phyloP scores from a whole-genome alignment of 257 asterid genomes.

The Forsythia suspensa region DNA sequence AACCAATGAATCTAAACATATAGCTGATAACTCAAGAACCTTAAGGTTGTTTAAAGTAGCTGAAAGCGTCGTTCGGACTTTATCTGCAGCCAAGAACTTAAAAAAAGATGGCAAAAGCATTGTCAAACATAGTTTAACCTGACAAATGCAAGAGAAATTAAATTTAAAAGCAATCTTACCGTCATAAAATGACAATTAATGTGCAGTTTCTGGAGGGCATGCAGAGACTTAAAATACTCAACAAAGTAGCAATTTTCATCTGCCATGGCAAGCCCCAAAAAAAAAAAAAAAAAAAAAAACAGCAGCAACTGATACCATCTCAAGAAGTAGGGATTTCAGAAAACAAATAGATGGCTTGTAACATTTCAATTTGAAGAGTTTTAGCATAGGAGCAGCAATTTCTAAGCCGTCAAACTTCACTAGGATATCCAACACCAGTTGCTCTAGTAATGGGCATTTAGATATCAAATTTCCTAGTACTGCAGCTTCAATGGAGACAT shows the following conservation, averaged over 20 bases:
- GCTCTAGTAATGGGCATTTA: not conserved
- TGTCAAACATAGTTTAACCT: too few species aligned
- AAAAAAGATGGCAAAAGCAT: not conserved
- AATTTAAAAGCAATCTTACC: not conserved
- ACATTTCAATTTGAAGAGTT: not conserved
- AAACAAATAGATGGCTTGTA: not conserved
- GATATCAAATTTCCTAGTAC: not conserved
- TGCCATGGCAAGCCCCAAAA: too few species aligned
- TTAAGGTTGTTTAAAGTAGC: not conserved
- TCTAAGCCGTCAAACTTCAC: not conserved
- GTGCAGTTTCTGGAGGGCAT: not conserved
- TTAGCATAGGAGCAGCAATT: constrained; percentile 15
- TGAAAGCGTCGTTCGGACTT: not conserved
- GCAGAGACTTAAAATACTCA: not conserved
- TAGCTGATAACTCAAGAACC: too few species aligned
- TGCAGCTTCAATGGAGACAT: not conserved
- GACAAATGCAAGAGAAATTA: not conserved
- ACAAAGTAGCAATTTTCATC: not conserved
- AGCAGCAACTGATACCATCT: not conserved
- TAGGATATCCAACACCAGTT: not conserved
- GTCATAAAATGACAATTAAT: too few species aligned
- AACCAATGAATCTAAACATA: not conserved
- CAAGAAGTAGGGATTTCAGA: not conserved
- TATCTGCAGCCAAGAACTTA: not conserved
- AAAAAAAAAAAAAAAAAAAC: too few species aligned